Evolutionary conservation across 2,329 filamentous ascomycete genomes (phyloP).

Genomic region (Apiospora aurea): DNA sequence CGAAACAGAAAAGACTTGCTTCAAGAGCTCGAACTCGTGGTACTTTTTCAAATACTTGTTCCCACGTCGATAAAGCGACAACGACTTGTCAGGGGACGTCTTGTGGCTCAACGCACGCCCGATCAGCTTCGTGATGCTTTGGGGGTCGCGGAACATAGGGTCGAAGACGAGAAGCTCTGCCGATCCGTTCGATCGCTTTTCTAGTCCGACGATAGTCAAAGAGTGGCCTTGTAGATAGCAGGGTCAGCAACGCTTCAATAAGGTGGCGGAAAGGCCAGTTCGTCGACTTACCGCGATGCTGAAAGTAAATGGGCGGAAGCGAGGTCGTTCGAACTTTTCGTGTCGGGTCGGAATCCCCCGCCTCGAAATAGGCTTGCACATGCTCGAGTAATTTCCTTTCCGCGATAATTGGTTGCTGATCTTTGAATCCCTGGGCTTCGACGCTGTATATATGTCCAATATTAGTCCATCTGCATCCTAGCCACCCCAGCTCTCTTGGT

Average conservation of each 20-base stretch:
- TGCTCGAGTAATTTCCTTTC: slow-evolving; percentile 67
- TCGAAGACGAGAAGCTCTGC: slow-evolving; percentile 85
- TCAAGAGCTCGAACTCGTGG: slow-evolving; percentile 80
- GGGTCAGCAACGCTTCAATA: too few relatives aligned
- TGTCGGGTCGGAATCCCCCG: slow-evolving; percentile 50
- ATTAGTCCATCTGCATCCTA: neutral
- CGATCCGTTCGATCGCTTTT: slow-evolving; percentile 69
- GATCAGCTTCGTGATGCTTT: slow-evolving; percentile 65
- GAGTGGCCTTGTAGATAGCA: slow-evolving; percentile 71
- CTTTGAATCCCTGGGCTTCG: slow-evolving; percentile 51
- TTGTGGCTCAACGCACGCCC: slow-evolving; percentile 54
- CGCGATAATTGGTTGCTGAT: slow-evolving; percentile 56
- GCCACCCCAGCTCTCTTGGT: neutral
- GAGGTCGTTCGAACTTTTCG: slow-evolving; percentile 74
- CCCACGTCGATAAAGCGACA: slow-evolving; percentile 78
- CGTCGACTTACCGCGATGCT: slow-evolving; percentile 71
- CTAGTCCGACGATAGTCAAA: slow-evolving; percentile 86
- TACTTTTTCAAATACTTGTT: slow-evolving; percentile 72
- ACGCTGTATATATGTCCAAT: neutral
- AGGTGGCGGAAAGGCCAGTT: neutral
- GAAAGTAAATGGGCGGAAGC: slow-evolving; percentile 87
- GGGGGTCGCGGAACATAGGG: slow-evolving; percentile 78
- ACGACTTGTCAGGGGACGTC: slow-evolving; percentile 55
- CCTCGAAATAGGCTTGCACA: slow-evolving; percentile 78
- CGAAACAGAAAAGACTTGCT: slow-evolving; percentile 54